A percentile compares a stretch with the other conserved stretches of the same genome.
phyloP scores from a whole-genome alignment of 345 rosid genomes.

The Toxicodendron radicans region DNA sequence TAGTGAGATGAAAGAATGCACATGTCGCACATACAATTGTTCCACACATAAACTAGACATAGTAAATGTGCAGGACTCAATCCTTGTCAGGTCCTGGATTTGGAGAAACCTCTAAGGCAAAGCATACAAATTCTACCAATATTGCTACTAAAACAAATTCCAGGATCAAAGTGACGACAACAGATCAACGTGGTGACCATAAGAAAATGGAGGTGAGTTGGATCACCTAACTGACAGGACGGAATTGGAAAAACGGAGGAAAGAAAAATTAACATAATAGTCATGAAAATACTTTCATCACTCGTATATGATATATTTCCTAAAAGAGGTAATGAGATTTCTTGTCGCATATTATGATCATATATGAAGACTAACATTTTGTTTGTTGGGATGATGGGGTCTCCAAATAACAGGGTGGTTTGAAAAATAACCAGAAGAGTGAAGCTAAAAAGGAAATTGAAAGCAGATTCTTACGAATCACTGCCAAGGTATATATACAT shows the following conservation, averaged over 20 bases:
- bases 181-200: constrained; percentile 2
- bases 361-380: too few relatives aligned
- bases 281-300: too few relatives aligned
- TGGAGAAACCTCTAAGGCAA: background rate
- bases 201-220: constrained; percentile 19
- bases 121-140: background rate
- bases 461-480: constrained; percentile 8
- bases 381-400: background rate
- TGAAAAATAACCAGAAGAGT: constrained; percentile 10
- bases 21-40: too few relatives aligned
- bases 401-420: constrained; percentile 7
- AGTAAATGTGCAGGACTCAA: constrained; percentile 21
- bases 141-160: constrained; percentile 13
- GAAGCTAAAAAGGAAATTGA: constrained; percentile 14
- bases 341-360: background rate
- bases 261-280: too few relatives aligned
- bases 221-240: too few relatives aligned
- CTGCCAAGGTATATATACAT: constrained; percentile 14
- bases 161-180: constrained; percentile 10
- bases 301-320: background rate
- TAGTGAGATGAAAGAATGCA: too few relatives aligned
- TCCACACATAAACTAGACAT: too few relatives aligned
- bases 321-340: too few relatives aligned
- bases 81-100: background rate
- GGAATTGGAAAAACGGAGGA: too few relatives aligned